Conservation (phyloP, 176 grass and related monocot genomes). For the Tuctoria greenei region DNA sequence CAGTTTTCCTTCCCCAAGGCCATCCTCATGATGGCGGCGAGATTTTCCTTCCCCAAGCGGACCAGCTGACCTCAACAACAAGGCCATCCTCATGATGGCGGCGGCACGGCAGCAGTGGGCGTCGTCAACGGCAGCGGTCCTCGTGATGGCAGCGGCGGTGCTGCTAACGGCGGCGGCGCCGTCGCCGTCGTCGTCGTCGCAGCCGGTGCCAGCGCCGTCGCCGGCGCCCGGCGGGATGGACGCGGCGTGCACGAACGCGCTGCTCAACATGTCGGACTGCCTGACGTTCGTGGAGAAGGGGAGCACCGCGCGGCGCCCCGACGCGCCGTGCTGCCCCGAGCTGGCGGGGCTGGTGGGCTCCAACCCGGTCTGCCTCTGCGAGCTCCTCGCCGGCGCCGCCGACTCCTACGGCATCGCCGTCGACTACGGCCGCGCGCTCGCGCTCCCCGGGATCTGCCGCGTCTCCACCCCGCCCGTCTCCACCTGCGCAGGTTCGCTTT, state of each 20-base stretch:
- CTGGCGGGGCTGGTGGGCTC: slow-evolving; percentile 64
- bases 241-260: slow-evolving; percentile 49
- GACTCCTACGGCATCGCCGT: slow-evolving; percentile 70
- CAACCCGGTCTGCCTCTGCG: slow-evolving; percentile 81
- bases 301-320: slow-evolving; percentile 54
- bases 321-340: slow-evolving; percentile 78
- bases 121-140: background rate
- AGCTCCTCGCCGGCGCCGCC: slow-evolving; percentile 71
- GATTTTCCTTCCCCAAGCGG: too few relatives aligned
- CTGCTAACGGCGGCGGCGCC: background rate
- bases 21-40: too few relatives aligned
- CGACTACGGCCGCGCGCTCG: slow-evolving; percentile 68
- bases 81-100: slow-evolving; percentile 38
- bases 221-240: slow-evolving; percentile 32
- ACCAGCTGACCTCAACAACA: background rate
- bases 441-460: slow-evolving; percentile 72
- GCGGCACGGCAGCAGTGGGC: background rate
- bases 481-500: slow-evolving; percentile 51
- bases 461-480: slow-evolving; percentile 57
- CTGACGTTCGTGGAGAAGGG: slow-evolving; percentile 71
- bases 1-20: slow-evolving; percentile 9
- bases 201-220: background rate
- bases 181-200: background rate
- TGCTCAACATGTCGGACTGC: slow-evolving; percentile 81
- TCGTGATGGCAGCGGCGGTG: background rate